Percentiles rank a stretch among this genome's conserved stretches.
Conservation (phyloP, 176 grass and related monocot genomes). For the Aegilops longissima region DNA sequence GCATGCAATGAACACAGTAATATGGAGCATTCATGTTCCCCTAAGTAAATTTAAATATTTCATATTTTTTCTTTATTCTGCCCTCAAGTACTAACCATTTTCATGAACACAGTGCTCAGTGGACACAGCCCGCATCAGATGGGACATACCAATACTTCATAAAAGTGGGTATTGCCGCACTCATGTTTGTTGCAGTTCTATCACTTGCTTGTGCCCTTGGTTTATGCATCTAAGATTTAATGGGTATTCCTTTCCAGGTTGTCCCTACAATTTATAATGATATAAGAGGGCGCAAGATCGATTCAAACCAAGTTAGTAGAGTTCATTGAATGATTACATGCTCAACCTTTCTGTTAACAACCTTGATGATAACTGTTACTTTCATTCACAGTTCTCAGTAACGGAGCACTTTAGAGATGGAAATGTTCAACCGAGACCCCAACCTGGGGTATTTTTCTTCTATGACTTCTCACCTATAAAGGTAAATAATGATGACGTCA, state of each 20-base stretch:
- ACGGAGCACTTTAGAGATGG: constrained; percentile 93
- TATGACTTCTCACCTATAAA: constrained; percentile 99
- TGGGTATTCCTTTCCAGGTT: constrained; percentile 52
- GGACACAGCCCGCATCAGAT: constrained; percentile 70
- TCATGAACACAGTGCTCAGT: constrained; percentile 60
- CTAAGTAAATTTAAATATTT: neutral
- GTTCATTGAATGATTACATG: constrained; percentile 24
- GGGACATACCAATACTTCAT: constrained; percentile 98
- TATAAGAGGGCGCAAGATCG: constrained; percentile 67
- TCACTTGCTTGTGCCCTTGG: constrained; percentile 21
- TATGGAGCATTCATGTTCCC: neutral
- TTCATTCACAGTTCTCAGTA: constrained; percentile 75
- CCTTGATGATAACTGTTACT: constrained; percentile 23
- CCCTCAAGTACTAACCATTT: constrained; percentile 19
- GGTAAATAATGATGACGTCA: constrained; percentile 38
- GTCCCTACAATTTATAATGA: constrained; percentile 92
- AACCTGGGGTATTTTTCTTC: constrained; percentile 80
- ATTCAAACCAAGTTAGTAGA: constrained; percentile 78
- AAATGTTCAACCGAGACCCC: constrained; percentile 57
- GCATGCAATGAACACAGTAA: neutral
- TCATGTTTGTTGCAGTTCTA: constrained; percentile 21
- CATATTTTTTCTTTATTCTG: neutral
- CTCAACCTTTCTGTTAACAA: neutral
- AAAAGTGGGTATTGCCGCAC: constrained; percentile 59
- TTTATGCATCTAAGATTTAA: constrained; percentile 25